phyloP scores from a whole-genome alignment of 345 rosid genomes.

The Excoecaria agallocha region DNA sequence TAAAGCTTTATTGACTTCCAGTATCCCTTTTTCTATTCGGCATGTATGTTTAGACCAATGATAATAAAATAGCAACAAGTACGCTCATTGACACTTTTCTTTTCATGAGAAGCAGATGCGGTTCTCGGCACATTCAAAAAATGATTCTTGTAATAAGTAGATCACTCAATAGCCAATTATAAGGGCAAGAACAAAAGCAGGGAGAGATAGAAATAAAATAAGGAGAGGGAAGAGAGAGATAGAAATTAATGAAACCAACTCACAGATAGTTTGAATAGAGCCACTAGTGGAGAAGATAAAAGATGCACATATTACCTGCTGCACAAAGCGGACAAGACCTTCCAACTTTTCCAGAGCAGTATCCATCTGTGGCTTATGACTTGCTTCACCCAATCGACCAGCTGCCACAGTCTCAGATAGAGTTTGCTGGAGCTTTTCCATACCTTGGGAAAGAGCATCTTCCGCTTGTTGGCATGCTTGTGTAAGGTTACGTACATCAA shows the following conservation, averaged over 20 bases:
- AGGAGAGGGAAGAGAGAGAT: neutral
- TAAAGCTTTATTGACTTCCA: neutral
- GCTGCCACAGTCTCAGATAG: slow-evolving; percentile 67
- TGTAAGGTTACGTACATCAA: slow-evolving; percentile 46
- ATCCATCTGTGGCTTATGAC: slow-evolving; percentile 48
- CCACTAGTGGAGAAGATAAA: slow-evolving; percentile 10
- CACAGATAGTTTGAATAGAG: neutral
- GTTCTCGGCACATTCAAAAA: too few relatives aligned
- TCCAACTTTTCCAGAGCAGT: slow-evolving; percentile 74
- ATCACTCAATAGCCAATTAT: too few relatives aligned
- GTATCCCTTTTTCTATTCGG: neutral
- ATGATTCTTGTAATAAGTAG: too few relatives aligned
- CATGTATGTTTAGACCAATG: neutral
- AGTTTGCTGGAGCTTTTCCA: slow-evolving; percentile 77
- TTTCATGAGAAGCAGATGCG: neutral
- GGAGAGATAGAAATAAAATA: neutral
- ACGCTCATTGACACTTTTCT: neutral
- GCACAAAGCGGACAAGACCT: slow-evolving; percentile 69
- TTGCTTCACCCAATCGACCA: slow-evolving; percentile 56
- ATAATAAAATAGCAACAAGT: neutral
- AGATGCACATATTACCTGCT: slow-evolving; percentile 51
- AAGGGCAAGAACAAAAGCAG: neutral
- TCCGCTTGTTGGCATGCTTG: slow-evolving; percentile 93
- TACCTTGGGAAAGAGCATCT: slow-evolving; percentile 91
- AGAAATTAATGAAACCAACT: neutral